Conservation (phyloP, 148 eudicot genomes). For the Amaranthus hypochondriacus region DNA sequence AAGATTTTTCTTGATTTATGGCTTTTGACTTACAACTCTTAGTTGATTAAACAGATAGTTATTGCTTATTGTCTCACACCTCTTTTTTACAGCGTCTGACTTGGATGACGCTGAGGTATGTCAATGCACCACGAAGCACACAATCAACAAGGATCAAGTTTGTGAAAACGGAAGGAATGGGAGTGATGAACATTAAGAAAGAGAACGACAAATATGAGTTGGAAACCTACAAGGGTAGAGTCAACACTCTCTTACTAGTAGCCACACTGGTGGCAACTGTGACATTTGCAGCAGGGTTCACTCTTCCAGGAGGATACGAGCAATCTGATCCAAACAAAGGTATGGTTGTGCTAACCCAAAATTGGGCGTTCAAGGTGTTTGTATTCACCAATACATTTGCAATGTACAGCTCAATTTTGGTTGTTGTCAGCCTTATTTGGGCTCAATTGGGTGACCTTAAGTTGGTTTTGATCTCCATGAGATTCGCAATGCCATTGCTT, state of each 20-base stretch:
- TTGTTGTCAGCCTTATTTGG: slow-evolving; percentile 38
- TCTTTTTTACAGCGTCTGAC: slow-evolving; percentile 16
- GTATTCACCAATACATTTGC: slow-evolving; percentile 40
- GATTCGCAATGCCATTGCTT: slow-evolving; percentile 30
- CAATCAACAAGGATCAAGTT: slow-evolving; percentile 3
- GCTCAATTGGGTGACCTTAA: slow-evolving; percentile 39
- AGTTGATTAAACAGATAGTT: too few species aligned
- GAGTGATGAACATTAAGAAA: slow-evolving; percentile 4
- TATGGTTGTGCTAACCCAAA: slow-evolving; percentile 9
- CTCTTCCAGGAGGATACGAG: slow-evolving; percentile 14
- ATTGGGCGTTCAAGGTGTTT: slow-evolving; percentile 21
- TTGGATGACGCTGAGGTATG: slow-evolving; percentile 22
- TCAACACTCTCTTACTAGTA: slow-evolving; percentile 21
- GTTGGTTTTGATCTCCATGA: slow-evolving; percentile 19
- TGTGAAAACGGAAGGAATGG: not conserved
- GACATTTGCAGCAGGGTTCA: slow-evolving; percentile 29
- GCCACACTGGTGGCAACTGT: slow-evolving; percentile 27
- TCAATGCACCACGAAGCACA: slow-evolving; percentile 16
- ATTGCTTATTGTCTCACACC: not conserved
- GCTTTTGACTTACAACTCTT: not conserved
- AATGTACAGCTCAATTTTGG: slow-evolving; percentile 35
- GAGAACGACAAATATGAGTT: not conserved
- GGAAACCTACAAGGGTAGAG: slow-evolving; percentile 20
- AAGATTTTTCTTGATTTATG: not conserved
- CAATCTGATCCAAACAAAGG: slow-evolving; percentile 10